Base-by-base conservation (phyloP, 345 rosid species). In the Brassica nigra region DNA sequence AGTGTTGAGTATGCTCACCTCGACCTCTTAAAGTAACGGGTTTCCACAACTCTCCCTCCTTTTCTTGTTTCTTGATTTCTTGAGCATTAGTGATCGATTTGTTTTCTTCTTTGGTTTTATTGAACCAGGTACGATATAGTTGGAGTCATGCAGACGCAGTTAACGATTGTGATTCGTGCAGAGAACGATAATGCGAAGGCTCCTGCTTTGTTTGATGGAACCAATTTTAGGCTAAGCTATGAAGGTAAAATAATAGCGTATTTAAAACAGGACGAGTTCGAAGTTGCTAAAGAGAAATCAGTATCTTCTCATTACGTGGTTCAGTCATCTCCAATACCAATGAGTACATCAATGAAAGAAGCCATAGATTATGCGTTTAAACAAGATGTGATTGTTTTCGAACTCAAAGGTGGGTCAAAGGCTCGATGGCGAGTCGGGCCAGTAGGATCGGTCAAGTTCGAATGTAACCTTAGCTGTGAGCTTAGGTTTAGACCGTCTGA, bases 351-450 rank as follows among this genome's bases (percentile, higher is more conserved):
- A 5, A 76, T 81, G 73, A 84, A 80, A 86, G 77, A 78, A 71
- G 34, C 36, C 1, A 83, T 83, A 28, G 89, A 87, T 74, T 5
- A 0, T 12, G 82, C 84, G n/a, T 4, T 93, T 79, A 89, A 84
- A 54, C 66, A 70, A 44, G 91, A 96, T 81, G 42, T 54, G 8
- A 79, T 92, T 31, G 73, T 33, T n/a, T 93, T 93, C 66, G 86
- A 83, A 36, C 74, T 96, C 66, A 86, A 85, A 81, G 98, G 99
- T 20, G 82, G 79, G 6, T 79, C 89, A 2, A 83, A 74, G 74
- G 80, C 92, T n/a, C 80, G 87, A 57, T 96, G 99, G 97, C 81
- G 89, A 62, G 84, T 93, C 0, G 93, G 94, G 23, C 84, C 58
- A 20, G 77, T 96, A 52, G 98, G 98, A 0, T 90, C 97, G 1